These are phyloP conservation scores for Dendrocalamus sinicus DNA, from an alignment of 176 grass and related monocot genomes.

Conservation along the genomic window DNA sequence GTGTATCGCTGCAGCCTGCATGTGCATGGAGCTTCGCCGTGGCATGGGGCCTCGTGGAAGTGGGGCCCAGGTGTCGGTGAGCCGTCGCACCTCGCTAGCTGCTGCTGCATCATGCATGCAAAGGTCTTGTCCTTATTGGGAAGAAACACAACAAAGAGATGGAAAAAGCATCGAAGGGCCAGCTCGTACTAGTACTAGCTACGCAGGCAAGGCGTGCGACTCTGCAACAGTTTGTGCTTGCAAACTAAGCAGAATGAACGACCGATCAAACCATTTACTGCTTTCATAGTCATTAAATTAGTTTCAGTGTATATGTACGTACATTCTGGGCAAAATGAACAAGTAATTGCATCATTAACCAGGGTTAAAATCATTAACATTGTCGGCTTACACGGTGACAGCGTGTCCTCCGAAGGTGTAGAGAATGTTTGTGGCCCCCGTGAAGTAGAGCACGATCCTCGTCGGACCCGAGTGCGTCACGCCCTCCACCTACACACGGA, in stretches of 20 bases:
- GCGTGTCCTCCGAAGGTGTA: constrained; percentile 98
- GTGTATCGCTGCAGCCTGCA: background rate
- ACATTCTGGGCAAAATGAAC: too few species aligned
- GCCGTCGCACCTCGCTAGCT: background rate
- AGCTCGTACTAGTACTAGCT: background rate
- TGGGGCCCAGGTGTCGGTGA: constrained; percentile 20
- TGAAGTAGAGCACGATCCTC: constrained; percentile 89
- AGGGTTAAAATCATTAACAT: background rate
- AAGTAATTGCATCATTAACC: background rate
- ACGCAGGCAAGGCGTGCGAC: too few species aligned
- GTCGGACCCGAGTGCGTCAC: constrained; percentile 78
- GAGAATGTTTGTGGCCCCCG: constrained; percentile 93
- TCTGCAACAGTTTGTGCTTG: too few species aligned
- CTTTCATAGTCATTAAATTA: too few species aligned
- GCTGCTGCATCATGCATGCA: background rate
- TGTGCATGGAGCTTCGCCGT: background rate
- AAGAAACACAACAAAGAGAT: background rate
- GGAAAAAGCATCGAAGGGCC: background rate
- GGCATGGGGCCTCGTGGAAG: background rate
- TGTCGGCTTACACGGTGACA: constrained; percentile 86
- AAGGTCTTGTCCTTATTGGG: constrained; percentile 30
- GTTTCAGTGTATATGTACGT: too few species aligned
- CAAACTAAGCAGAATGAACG: too few species aligned
- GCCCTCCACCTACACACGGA: constrained; percentile 51
- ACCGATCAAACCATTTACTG: too few species aligned